Base-by-base conservation (phyloP, 495 filamentous ascomycete genomes). In the Penicillium antarcticum region DNA sequence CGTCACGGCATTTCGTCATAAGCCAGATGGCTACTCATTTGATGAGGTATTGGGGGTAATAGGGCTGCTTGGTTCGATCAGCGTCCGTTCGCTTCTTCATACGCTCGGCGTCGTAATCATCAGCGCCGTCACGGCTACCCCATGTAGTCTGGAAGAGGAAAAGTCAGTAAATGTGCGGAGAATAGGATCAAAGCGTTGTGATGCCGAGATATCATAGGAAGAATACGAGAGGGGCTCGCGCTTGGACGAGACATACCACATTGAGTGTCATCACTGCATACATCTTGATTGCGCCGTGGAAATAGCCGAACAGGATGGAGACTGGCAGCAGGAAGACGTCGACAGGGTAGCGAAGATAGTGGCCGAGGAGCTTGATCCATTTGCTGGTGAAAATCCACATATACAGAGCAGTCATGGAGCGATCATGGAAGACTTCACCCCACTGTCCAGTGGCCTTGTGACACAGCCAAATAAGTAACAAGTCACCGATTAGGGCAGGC, bases 271-370 rank as follows among this genome's bases (percentile, higher is more conserved):
- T 71, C 39, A 85, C 73, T 3, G 88, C 87, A 53, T 87, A 88
- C 46, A 91, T 73, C 72, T 91, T 92, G 70, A 91, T 84, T 26
- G 84, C 63, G 24, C 87, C 86, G 65, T 91, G 87, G 59, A 89
- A 80, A 65, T 87, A 91, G 36, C 87, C 86, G 54, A 92, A 92
- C 4, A 89, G 45, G 37, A 92, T 81, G 2, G 85, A 88, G n/a
- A 84, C 73, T 4, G 88, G 87, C 29, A 92, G 63, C 53, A 82
- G 81, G 24, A 85, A 51, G 37, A 88, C 74, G 59, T 94, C 88
- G 17, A 73, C 71, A 1, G 88, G 87, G 58, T 89, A 80, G 23
- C 80, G 82, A 53, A 82, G 71, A 67, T 90, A 90, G 57, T 91
- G 81, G 4, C 85, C 87, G 36, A 88, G 58, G 17, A 91, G 65